Base-by-base conservation (phyloP, 345 rosid species). In the Lepidium sativum region DNA sequence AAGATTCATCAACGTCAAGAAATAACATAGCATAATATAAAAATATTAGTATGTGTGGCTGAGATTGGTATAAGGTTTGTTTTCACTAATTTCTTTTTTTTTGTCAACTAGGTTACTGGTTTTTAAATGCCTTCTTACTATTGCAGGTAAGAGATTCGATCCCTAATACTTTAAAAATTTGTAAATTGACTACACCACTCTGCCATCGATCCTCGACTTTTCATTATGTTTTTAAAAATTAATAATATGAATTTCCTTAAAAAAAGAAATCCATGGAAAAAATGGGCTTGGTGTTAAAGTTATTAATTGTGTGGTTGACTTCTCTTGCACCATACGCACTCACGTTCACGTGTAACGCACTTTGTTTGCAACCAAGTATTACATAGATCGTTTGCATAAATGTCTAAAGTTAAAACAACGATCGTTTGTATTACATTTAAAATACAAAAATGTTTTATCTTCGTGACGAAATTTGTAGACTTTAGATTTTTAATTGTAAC, bases 271-370 rank as follows among this genome's bases (percentile, higher is more conserved):
- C 21, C 1, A 20, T 20, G 21, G 7, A 57, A 50, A 52, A 50
- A 31, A 39, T 59, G 50, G 18, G 17, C 6, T 23, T 49, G 42
- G 13, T 68, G 40, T 49, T 20, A 9, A 50, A 51, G 65, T 14
- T 18, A 58, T 49, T 13, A 29, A 27, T 68, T 35, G 63, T 48
- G 42, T 38, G 7, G 65, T 48, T 50, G 54, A 54, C 47, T 25
- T 54, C 23, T 2, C 70, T 41, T 45, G 15, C 31, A 34, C 61
- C 47, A 58, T 42, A 12, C 62, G 54, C 62, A 60, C 68, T 60
- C 47, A 60, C 37, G 8, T 52, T 60, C 74, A 69, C 55, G 74
- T 54, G 48, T 35, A 43, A 27, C 48, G 47, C 55, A 69, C 67
- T 69, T 49, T 42, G 61, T 43, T 27, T 42, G 16, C 45, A 27